phyloP scores from a whole-genome alignment of 768 basidiomycete species.

The Boletus bicolor region DNA sequence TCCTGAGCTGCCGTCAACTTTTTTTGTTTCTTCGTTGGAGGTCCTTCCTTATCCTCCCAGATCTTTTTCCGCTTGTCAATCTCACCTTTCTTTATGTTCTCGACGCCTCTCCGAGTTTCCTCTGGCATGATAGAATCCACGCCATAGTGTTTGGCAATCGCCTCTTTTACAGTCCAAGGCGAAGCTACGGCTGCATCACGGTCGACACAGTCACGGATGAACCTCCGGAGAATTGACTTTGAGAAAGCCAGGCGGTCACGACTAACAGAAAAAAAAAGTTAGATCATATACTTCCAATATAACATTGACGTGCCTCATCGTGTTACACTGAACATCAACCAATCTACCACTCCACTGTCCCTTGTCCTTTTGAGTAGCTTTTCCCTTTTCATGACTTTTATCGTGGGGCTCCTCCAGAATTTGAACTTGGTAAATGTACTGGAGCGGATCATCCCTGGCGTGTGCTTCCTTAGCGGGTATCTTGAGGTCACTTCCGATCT shows the following conservation, averaged over 20 bases:
- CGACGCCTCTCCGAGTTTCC: constrained; percentile 74
- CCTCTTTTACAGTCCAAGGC: constrained; percentile 91
- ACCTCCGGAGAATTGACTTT: constrained; percentile 93
- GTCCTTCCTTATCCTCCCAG: constrained; percentile 85
- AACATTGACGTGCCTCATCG: constrained; percentile 65
- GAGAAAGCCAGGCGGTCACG: constrained; percentile 95
- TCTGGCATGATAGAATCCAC: constrained; percentile 85
- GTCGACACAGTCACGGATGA: constrained; percentile 93
- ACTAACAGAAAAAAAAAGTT: constrained; percentile 38
- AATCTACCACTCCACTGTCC: constrained; percentile 69
- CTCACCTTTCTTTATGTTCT: constrained; percentile 79
- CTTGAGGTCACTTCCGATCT: constrained; percentile 77
- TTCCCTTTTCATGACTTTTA: constrained; percentile 60
- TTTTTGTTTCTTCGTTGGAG: constrained; percentile 78
- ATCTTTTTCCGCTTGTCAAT: constrained; percentile 91
- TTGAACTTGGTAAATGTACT: constrained; percentile 86
- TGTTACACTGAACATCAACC: constrained; percentile 77
- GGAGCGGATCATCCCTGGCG: constrained; percentile 69
- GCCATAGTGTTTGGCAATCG: constrained; percentile 80
- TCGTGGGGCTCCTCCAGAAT: constrained; percentile 76
- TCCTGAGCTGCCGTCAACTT: constrained; percentile 71
- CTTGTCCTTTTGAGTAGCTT: constrained; percentile 53
- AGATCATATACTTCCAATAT: not conserved
- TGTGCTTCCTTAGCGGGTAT: constrained; percentile 67
- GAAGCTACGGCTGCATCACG: constrained; percentile 90